Percentiles rank a stretch among this genome's conserved stretches.
Evolutionary conservation across 2,329 filamentous ascomycete species (phyloP).

Genomic region (Tolypocladium album): DNA sequence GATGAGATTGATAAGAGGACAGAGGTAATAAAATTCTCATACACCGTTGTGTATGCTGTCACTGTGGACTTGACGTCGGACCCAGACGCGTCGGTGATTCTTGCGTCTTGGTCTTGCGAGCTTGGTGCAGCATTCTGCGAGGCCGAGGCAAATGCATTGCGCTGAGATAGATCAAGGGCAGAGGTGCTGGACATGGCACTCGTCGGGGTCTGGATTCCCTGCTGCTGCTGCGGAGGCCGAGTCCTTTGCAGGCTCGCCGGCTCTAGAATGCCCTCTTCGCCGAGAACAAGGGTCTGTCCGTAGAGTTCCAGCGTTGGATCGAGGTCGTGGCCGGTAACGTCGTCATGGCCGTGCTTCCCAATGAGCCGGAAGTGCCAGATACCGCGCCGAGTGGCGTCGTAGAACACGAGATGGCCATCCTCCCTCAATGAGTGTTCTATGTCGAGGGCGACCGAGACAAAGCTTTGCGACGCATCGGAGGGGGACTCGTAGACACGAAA

Average conservation of each 20-base stretch:
- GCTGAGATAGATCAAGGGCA: conserved; percentile 23
- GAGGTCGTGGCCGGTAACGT: conserved; percentile 15
- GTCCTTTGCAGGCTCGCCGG: conserved; percentile 35
- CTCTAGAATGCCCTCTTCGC: conserved; percentile 41
- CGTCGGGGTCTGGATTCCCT: conserved; percentile 31
- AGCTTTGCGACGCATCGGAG: conserved; percentile 29
- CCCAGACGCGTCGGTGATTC: conserved; percentile 15
- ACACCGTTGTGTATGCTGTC: conserved; percentile 28
- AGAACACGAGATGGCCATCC: conserved; percentile 42
- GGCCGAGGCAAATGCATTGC: conserved; percentile 8
- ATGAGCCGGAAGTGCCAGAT: conserved; percentile 45
- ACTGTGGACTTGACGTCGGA: conserved; percentile 12
- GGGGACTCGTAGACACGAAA: conserved; percentile 46
- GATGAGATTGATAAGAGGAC: conserved; percentile 38
- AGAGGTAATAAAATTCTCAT: conserved; percentile 45
- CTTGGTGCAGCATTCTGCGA: conserved; percentile 1
- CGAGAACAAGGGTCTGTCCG: conserved; percentile 30
- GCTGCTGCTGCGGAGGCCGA: conserved; percentile 24
- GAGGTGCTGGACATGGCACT: conserved; percentile 33
- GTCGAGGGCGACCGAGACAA: conserved; percentile 36
- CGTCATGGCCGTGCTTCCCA: conserved; percentile 26
- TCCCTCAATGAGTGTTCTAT: conserved; percentile 39
- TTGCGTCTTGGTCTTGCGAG: conserved; percentile 15
- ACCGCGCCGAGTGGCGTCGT: conserved; percentile 36
- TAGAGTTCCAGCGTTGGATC: conserved; percentile 30